A percentile compares a stretch with the other conserved stretches of the same genome.
Conservation (phyloP, 2,329 filamentous ascomycete species). For the Lachnellula arida region DNA sequence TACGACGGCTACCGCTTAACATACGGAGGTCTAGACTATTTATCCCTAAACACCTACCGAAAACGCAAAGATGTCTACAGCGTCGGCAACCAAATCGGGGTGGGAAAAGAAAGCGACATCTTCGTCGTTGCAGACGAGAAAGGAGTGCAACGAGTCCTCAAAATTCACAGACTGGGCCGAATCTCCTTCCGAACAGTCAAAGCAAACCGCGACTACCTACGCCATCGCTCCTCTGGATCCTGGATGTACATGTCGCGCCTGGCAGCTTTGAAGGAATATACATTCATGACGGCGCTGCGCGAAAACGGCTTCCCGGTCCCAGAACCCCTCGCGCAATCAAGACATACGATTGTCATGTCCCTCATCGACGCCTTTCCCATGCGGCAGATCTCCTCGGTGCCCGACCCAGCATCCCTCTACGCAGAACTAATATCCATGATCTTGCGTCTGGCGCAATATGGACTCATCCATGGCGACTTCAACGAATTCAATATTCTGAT, state of each 20-base stretch:
- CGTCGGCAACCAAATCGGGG: slow-evolving; percentile 89
- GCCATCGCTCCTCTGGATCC: slow-evolving; percentile 71
- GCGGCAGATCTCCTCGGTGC: slow-evolving; percentile 78
- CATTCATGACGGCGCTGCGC: slow-evolving; percentile 84
- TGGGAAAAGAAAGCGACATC: slow-evolving; percentile 97
- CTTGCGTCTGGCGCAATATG: slow-evolving; percentile 74
- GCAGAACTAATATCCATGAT: slow-evolving; percentile 87
- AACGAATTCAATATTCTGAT: slow-evolving; percentile 99
- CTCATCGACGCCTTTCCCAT: slow-evolving; percentile 89
- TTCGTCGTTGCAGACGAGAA: slow-evolving; percentile 81
- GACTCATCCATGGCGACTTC: slow-evolving; percentile 95
- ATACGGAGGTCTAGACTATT: slow-evolving; percentile 94
- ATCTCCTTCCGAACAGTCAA: slow-evolving; percentile 98
- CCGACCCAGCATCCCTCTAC: slow-evolving; percentile 81
- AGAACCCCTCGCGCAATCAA: slow-evolving; percentile 78
- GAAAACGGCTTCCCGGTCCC: slow-evolving; percentile 88
- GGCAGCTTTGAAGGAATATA: slow-evolving; percentile 88
- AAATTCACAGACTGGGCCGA: slow-evolving; percentile 91
- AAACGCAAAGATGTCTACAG: slow-evolving; percentile 79
- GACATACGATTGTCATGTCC: slow-evolving; percentile 95
- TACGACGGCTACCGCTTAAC: slow-evolving; percentile 97
- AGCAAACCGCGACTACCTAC: slow-evolving; percentile 90
- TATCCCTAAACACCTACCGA: slow-evolving; percentile 88
- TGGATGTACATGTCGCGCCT: slow-evolving; percentile 98
- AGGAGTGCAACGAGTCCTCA: slow-evolving; percentile 76